Conservation (phyloP, 306 rosid species). For the Vigna mungo region DNA sequence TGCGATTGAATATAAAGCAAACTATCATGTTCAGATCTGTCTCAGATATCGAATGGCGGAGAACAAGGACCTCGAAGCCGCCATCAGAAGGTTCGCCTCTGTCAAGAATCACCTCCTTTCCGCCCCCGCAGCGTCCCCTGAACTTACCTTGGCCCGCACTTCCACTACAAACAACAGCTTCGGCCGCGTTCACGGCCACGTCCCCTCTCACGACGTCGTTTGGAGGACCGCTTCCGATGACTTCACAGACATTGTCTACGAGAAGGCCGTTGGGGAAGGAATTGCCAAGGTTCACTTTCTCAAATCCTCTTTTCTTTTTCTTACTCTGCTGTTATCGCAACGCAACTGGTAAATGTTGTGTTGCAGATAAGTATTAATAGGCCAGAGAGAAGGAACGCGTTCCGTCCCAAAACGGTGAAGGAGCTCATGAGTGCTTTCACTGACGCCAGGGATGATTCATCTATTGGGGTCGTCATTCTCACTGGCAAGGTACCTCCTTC, state of each 20-base stretch:
- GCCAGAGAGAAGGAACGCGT: constrained; percentile 85
- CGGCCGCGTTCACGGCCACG: constrained; percentile 71
- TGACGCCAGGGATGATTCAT: constrained; percentile 79
- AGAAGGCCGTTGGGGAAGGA: constrained; percentile 83
- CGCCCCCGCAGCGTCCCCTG: not conserved
- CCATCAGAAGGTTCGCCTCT: constrained; percentile 66
- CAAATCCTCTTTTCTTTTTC: not conserved
- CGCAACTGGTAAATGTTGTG: not conserved
- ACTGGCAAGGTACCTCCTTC: constrained; percentile 66
- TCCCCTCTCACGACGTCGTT: constrained; percentile 61
- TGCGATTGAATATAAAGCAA: not conserved
- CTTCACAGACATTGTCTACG: constrained; percentile 75
- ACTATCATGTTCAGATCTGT: not conserved
- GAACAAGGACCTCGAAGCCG: constrained; percentile 49
- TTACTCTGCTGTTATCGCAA: not conserved
- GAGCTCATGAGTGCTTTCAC: constrained; percentile 80
- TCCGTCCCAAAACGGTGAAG: constrained; percentile 79
- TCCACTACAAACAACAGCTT: constrained; percentile 54
- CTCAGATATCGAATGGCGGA: constrained; percentile 44
- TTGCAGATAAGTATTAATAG: constrained; percentile 76
- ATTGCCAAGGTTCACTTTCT: constrained; percentile 68
- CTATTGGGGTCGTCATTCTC: constrained; percentile 83
- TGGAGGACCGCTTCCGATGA: constrained; percentile 63
- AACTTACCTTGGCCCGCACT: constrained; percentile 44
- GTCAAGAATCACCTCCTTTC: constrained; percentile 60